Percentiles rank a stretch among this genome's conserved stretches.
Conservation (phyloP, 2,329 filamentous ascomycete species). For the Xylariaceae sp. region DNA sequence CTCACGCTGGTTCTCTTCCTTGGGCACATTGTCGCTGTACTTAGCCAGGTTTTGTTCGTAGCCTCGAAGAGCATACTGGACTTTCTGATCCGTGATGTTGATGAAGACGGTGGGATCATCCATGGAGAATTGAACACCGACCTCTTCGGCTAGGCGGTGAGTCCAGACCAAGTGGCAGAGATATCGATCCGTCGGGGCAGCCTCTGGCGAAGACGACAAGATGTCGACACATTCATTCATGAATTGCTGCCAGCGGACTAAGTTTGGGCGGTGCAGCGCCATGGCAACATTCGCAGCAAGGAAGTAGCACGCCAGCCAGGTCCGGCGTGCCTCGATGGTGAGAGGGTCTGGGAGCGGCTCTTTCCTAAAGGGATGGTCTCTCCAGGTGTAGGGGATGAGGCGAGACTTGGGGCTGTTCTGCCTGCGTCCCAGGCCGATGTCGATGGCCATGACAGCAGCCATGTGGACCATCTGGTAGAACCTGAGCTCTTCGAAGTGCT, state of each 20-base stretch:
- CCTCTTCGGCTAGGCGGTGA: slow-evolving; percentile 63
- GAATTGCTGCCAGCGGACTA: slow-evolving; percentile 58
- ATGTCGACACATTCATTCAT: slow-evolving; percentile 57
- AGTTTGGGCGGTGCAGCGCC: slow-evolving; percentile 56
- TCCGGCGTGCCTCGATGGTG: slow-evolving; percentile 51
- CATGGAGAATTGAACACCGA: slow-evolving; percentile 61
- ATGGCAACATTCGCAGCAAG: slow-evolving; percentile 57
- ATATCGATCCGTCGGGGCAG: slow-evolving; percentile 52
- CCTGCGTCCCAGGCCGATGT: slow-evolving; percentile 64
- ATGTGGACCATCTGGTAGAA: slow-evolving; percentile 86
- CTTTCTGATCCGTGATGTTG: slow-evolving; percentile 58
- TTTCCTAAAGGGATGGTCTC: slow-evolving; percentile 40
- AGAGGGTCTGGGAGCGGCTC: slow-evolving; percentile 47
- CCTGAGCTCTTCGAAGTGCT: slow-evolving; percentile 80
- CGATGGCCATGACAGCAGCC: slow-evolving; percentile 76
- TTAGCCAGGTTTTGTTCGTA: slow-evolving; percentile 63
- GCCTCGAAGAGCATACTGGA: slow-evolving; percentile 59
- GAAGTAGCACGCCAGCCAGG: slow-evolving; percentile 59
- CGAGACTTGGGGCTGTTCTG: slow-evolving; percentile 34
- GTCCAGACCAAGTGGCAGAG: slow-evolving; percentile 58
- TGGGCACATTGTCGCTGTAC: slow-evolving; percentile 52
- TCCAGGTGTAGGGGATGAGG: slow-evolving; percentile 37
- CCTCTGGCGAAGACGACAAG: slow-evolving; percentile 50
- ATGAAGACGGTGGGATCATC: slow-evolving; percentile 57
- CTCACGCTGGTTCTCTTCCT: slow-evolving; percentile 54